Evolutionary conservation across 1,139 yeast genomes (phyloP).

Genomic region (Kluyveromyces sp.): DNA sequence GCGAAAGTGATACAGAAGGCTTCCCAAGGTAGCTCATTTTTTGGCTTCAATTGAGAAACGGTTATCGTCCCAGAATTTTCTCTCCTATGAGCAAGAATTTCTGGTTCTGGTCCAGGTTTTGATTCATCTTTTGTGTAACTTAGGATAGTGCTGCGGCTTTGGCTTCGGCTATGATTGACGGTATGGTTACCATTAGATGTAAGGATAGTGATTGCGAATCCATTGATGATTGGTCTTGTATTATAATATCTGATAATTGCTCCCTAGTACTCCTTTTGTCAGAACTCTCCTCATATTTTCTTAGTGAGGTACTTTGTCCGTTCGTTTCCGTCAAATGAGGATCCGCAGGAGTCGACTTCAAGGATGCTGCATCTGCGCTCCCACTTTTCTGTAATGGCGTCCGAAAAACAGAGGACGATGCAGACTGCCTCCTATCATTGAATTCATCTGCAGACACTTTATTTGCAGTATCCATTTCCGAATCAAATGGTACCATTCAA

Average conservation of each 20-base stretch:
- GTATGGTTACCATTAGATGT: background rate
- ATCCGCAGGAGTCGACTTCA: constrained; percentile 48
- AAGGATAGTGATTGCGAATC: constrained; percentile 5
- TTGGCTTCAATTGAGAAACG: constrained; percentile 18
- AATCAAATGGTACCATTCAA: background rate
- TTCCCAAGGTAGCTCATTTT: constrained; percentile 10
- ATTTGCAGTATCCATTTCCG: background rate
- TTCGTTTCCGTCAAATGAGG: constrained; percentile 54
- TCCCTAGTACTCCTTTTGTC: constrained; percentile 7
- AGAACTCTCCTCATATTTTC: constrained; percentile 1
- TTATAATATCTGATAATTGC: constrained; percentile 4
- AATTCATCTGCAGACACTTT: background rate
- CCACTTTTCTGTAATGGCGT: constrained; percentile 8
- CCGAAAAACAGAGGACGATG: constrained; percentile 7
- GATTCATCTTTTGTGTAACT: too few relatives aligned
- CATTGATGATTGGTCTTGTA: constrained; percentile 1
- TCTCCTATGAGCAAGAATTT: constrained; percentile 19
- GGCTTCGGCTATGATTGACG: too few relatives aligned
- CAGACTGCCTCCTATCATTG: constrained; percentile 1
- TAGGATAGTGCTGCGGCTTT: too few relatives aligned
- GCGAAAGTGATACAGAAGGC: constrained; percentile 24
- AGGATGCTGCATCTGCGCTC: constrained; percentile 13
- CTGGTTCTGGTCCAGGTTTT: constrained; percentile 8
- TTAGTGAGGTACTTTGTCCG: constrained; percentile 10
- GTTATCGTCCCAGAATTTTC: constrained; percentile 10